Base-by-base conservation (phyloP, 2,329 filamentous ascomycete species). In the Volutella citrinella region DNA sequence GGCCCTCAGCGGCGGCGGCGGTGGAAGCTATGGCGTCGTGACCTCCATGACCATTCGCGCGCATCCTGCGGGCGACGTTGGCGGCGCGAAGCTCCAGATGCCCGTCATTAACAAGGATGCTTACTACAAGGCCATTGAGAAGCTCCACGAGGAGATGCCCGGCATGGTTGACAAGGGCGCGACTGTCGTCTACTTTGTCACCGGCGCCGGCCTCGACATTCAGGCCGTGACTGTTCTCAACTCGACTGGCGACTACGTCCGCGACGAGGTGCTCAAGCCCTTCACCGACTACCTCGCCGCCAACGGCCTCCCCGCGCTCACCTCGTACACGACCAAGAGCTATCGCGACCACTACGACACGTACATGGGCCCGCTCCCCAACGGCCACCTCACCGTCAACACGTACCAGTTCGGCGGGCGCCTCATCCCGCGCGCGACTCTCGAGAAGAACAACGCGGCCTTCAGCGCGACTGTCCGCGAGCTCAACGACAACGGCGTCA, bases 1-100 rank as follows among this genome's bases (percentile, higher is more conserved):
- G 79, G 80, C 79, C 2, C 56, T 82, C 2, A 64, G 65, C 25
- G 78, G 78, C 5, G 77, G 79, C 1, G 78, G 80, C 3, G 72
- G 69, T 9, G 75, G 76, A 12, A 80, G 68, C 19, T 83, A 73
- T 44, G 78, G 65, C 3, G 63, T 81, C 3, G 74, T 82, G 3
- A 54, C 68, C 12, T 74, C 71, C 3, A 63, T 80, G 53, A 80
- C 73, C 0, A 60, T 70, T 24, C 73, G 71, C 40, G 65, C 70
- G 2, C 64, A 78, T 50, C 56, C 62, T 1, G 66, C 71, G 35
- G 53, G 7, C 20, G 54, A 54, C 17, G 51, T 59, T 19, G 50
- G 51, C 16, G 60, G 61, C 6, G 56, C 54, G 1, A 56, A 65
- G 6, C 22, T 54, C 10, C 32, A 38, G 10, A 12, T 54, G 5